phyloP scores from a whole-genome alignment of 2,329 filamentous ascomycete genomes.

The Calonectria ilicicola region DNA sequence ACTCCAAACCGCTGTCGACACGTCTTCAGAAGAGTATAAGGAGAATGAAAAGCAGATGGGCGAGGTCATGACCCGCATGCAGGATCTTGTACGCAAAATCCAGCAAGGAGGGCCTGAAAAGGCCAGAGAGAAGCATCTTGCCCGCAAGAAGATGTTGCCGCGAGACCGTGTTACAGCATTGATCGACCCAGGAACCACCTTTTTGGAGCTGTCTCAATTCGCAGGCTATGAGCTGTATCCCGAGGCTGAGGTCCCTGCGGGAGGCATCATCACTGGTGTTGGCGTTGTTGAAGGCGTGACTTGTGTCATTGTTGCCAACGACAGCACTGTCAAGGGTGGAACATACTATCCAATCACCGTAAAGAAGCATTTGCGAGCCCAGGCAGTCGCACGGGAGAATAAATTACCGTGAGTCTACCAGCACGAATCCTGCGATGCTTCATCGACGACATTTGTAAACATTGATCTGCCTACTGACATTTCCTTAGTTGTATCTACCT shows the following conservation, averaged over 20 bases:
- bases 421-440: background rate
- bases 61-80: conserved; percentile 76
- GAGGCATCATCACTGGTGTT: conserved; percentile 92
- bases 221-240: conserved; percentile 89
- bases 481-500: conserved; percentile 84
- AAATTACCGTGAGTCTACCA: conserved; percentile 67
- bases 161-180: conserved; percentile 89
- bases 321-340: conserved; percentile 96
- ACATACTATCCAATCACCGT: conserved; percentile 98
- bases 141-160: conserved; percentile 93
- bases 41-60: conserved; percentile 86
- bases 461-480: conserved; percentile 6
- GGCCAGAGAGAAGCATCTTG: conserved; percentile 87
- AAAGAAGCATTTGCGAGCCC: conserved; percentile 95
- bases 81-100: conserved; percentile 76
- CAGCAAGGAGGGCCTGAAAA: conserved; percentile 84
- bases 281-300: conserved; percentile 90
- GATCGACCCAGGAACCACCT: conserved; percentile 89
- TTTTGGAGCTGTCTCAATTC: conserved; percentile 93
- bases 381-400: conserved; percentile 92
- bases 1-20: conserved; percentile 81
- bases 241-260: conserved; percentile 88
- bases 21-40: conserved; percentile 80
- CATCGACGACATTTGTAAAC: background rate
- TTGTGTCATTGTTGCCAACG: conserved; percentile 94